Evolutionary conservation across 768 basidiomycete genomes (phyloP).

Genomic region (Lentinus brumalis): DNA sequence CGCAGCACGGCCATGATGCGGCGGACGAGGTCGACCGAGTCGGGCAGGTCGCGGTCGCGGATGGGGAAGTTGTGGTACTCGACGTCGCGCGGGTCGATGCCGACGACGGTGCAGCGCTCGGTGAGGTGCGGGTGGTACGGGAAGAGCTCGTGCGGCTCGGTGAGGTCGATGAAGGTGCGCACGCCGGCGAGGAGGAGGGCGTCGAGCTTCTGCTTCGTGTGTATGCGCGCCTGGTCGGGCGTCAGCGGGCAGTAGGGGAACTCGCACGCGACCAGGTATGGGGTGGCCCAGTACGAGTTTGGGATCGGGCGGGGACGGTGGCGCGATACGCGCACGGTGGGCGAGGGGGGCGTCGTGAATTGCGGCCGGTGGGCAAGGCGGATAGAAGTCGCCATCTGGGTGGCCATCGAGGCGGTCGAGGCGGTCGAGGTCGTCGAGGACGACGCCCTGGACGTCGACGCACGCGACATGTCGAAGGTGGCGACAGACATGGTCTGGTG

Average conservation of each 20-base stretch:
- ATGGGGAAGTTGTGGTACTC: slow-evolving; percentile 83
- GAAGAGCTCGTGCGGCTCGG: slow-evolving; percentile 72
- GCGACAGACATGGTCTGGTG: slow-evolving; percentile 25
- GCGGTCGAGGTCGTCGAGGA: slow-evolving; percentile 11
- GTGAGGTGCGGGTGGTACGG: slow-evolving; percentile 63
- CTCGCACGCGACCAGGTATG: slow-evolving; percentile 74
- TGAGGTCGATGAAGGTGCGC: slow-evolving; percentile 82
- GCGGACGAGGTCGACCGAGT: slow-evolving; percentile 59
- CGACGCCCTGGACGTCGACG: not conserved
- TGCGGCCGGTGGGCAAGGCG: slow-evolving; percentile 38
- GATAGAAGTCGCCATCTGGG: slow-evolving; percentile 46
- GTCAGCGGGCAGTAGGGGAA: slow-evolving; percentile 60
- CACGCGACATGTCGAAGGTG: slow-evolving; percentile 17
- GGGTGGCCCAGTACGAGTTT: slow-evolving; percentile 84
- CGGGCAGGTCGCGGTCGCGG: slow-evolving; percentile 68
- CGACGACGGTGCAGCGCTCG: slow-evolving; percentile 53
- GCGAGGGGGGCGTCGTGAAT: slow-evolving; percentile 8
- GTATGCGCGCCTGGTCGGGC: slow-evolving; percentile 25
- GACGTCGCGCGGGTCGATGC: slow-evolving; percentile 55
- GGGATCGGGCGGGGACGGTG: slow-evolving; percentile 59
- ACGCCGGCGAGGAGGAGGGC: slow-evolving; percentile 70
- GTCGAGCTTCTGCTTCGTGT: slow-evolving; percentile 70
- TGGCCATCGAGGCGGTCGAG: slow-evolving; percentile 21
- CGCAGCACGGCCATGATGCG: slow-evolving; percentile 57
- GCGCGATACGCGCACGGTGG: slow-evolving; percentile 16